phyloP scores from a whole-genome alignment of 2,329 filamentous ascomycete species.

The Teratosphaeria nubilosa region DNA sequence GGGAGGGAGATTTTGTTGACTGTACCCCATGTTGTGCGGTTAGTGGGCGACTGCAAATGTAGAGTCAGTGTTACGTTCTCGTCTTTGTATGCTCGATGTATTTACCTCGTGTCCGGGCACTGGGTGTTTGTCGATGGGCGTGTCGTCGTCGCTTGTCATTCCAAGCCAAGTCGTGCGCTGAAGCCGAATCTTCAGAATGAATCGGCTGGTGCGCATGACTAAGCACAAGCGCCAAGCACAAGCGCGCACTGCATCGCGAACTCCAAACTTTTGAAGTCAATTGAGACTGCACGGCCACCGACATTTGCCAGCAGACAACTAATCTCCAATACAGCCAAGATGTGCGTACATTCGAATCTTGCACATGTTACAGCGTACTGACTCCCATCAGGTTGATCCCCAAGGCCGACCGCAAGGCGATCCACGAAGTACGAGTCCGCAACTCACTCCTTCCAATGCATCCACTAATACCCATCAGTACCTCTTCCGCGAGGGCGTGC shows the following conservation, averaged over 20 bases:
- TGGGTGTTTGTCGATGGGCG: neutral
- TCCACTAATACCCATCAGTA: constrained; percentile 41
- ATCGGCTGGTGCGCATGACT: neutral
- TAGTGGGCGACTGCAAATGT: constrained; percentile 28
- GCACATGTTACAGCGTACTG: neutral
- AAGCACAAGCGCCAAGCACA: neutral
- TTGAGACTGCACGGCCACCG: neutral
- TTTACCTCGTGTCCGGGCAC: neutral
- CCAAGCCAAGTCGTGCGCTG: neutral
- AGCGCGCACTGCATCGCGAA: neutral
- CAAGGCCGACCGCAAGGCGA: constrained; percentile 99
- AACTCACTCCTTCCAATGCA: neutral
- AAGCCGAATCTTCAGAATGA: neutral
- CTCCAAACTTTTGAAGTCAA: neutral
- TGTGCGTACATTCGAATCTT: neutral
- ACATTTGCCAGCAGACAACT: neutral
- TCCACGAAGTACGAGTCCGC: constrained; percentile 56
- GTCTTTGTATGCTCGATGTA: neutral
- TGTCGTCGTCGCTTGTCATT: neutral
- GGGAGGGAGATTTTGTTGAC: constrained; percentile 15
- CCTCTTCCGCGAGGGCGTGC: constrained; percentile 77
- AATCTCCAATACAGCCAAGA: neutral
- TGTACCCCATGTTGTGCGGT: constrained; percentile 44
- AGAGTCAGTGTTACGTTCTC: constrained; percentile 11
- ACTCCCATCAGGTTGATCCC: constrained; percentile 72